phyloP scores from a whole-genome alignment of 805 yeast genomes.

The Cyberlindnera saturnus region DNA sequence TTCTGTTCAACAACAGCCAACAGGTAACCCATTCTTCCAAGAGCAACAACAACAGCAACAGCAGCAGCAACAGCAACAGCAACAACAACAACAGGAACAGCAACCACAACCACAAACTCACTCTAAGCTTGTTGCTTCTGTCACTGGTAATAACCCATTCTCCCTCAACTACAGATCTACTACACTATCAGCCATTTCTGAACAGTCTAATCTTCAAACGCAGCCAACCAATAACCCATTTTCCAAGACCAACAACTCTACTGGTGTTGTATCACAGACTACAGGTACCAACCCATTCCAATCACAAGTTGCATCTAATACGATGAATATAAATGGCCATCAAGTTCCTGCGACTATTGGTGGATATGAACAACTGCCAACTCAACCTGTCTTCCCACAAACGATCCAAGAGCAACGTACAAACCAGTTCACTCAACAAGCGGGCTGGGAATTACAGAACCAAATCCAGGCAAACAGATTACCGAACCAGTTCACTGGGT shows the following conservation, averaged over 20 bases:
- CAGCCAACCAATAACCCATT: conserved; percentile 26
- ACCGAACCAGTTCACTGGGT: conserved; percentile 2
- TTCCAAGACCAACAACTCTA: conserved; percentile 5
- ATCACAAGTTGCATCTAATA: conserved; percentile 23
- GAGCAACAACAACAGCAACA: too few species aligned
- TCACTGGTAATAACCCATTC: conserved; percentile 27
- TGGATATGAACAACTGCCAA: conserved; percentile 61
- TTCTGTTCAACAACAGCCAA: conserved; percentile 18
- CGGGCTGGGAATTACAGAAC: conserved; percentile 30
- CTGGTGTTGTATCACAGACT: conserved; percentile 17
- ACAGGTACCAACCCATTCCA: conserved; percentile 37
- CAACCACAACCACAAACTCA: conserved; percentile 3
- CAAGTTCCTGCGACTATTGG: conserved; percentile 49
- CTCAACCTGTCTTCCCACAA: conserved; percentile 64
- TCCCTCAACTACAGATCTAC: conserved; percentile 15
- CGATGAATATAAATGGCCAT: conserved; percentile 16
- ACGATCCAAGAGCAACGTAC: conserved; percentile 39
- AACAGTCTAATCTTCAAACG: conserved; percentile 4
- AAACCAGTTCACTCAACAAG: conserved; percentile 33
- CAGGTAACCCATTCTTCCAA: conserved; percentile 26
- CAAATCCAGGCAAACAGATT: conserved; percentile 16
- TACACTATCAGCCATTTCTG: conserved; percentile 10
- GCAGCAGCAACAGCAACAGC: conserved; percentile 9
- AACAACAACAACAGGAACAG: conserved; percentile 4
- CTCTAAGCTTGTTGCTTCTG: conserved; percentile 10